Evolutionary conservation across 1,284 basidiomycete species (phyloP), one percentile per base, ranked within the genome.

Genomic region (Rhodotorula sp.): DNA sequence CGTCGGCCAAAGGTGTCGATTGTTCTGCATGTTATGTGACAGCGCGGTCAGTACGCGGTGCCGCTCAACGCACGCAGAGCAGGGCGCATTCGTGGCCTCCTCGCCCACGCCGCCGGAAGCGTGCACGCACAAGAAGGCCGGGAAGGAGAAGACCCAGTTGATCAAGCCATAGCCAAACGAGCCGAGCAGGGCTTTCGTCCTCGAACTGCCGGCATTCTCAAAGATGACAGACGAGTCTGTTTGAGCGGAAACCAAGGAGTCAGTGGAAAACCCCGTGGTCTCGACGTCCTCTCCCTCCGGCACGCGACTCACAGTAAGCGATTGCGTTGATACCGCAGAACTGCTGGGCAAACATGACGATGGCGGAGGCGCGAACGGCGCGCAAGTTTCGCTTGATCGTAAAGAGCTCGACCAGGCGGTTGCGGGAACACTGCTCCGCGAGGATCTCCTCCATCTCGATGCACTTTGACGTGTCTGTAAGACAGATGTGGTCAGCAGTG

Each of bases 341-440:
- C 24, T 66, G 64, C 56, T 79, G 75, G 29, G 68, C 86, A 77
- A 90, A 86, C 89, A 91, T 91, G 79, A 91, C 87, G 68, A 88
- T 83, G 1, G 48, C 62, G 8, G 87, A 85, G 0, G 87, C 90
- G 42, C 88, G 80, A 1, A 88, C 84, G 0, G 90, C 91, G 59
- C 91, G 85, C 73, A 90, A 84, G 79, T 89, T 87, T 67, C 91
- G 85, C 22, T 87, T 87, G 30, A 91, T 83, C 18, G 85, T 90
- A 81, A 79, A 90, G 22, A 84, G 46, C 30, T 62, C 46, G 48
- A 54, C 33, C 37, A 73, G 30, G 26, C 44, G 53, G 26, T 33
- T 29, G 30, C 63, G 56, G 2, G 45, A 53, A 14, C 29, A 48
- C 6, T 53, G 22, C 4, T 45, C 29, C 4, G n/a, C 45, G 48